Evolutionary conservation across 1,139 yeast species (phyloP), one percentile per base, ranked within the genome.

Genomic region (Candida buenavistaensis): DNA sequence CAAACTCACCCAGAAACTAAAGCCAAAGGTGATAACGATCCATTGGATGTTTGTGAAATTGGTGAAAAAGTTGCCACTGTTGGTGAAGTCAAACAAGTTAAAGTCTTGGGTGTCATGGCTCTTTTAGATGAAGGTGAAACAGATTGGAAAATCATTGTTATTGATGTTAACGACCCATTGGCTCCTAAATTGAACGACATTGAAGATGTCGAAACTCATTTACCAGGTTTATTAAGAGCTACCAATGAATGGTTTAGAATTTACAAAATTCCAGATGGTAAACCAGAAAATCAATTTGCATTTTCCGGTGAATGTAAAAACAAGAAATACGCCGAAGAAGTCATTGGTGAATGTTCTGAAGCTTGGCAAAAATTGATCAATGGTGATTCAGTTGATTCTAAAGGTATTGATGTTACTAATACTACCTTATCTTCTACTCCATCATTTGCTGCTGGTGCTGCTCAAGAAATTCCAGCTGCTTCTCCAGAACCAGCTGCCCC

Each of bases 91-190:
- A 82, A 80, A 68, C 83, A 76, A 57, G 97, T 89, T 46, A 92
- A 92, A 69, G 82, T 92, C 4, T 73, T 92, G 42, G 98, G 98
- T 36, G 87, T 90, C 42, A 74, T 92, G 75, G 97, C 97, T 5
- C 73, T 92, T 53, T 82, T 92, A 44, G 98, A 92, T 56, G 97
- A 90, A 62, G 97, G 97, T 47, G 98, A 92, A 67, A 76, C 96
- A 41, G 98, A 92, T 67, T 92, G 98, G 98, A 92, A 92, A 69
- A 74, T 92, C 43, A 81, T 92, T 50, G 95, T 79, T 32, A 87
- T 92, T 48, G 90, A 89, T 52, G 74, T 78, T 41, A 72, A 78
- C 45, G 97, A 92, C 59, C 90, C 94, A 38, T 68, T 86, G 55
- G 90, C 95, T 28, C 49, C 77, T 27, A 74, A 82, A 59, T 68